Evolutionary conservation across 345 rosid genomes (phyloP).

Genomic region (Lumnitzera littorea): DNA sequence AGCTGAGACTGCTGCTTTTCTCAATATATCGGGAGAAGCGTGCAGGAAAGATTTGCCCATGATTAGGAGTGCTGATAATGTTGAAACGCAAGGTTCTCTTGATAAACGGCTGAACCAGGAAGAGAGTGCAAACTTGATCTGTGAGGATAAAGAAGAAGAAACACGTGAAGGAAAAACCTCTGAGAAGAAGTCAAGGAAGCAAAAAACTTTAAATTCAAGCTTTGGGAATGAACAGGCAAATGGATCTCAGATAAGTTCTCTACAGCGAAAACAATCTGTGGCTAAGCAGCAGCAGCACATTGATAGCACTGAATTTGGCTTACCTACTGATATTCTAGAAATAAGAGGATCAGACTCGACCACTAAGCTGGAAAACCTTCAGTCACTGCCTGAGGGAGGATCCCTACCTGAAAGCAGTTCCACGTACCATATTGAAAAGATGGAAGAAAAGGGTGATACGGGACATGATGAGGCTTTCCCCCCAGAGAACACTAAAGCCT

Average conservation of each 20-base stretch:
- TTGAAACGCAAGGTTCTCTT: conserved; percentile 15
- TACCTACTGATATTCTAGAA: conserved; percentile 15
- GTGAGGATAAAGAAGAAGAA: conserved; percentile 45
- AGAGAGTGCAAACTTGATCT: conserved; percentile 20
- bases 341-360: conserved; percentile 16
- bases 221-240: neutral
- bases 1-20: conserved; percentile 7
- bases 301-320: conserved; percentile 13
- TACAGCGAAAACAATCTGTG: conserved; percentile 29
- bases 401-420: conserved; percentile 15
- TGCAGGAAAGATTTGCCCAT: conserved; percentile 18
- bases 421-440: conserved; percentile 23
- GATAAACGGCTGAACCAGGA: conserved; percentile 25
- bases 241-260: conserved; percentile 22
- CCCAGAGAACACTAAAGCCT: conserved; percentile 10
- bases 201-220: conserved; percentile 48
- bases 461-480: conserved; percentile 12
- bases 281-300: conserved; percentile 18
- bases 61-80: conserved; percentile 14
- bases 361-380: conserved; percentile 23
- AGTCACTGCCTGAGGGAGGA: conserved; percentile 23
- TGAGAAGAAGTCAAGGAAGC: conserved; percentile 83
- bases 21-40: conserved; percentile 16
- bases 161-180: conserved; percentile 43
- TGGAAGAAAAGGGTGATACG: conserved; percentile 33